A percentile compares a stretch with the other conserved stretches of the same genome.
Conservation (phyloP, 2,329 filamentous ascomycete species). For the Fusarium multiceps region DNA sequence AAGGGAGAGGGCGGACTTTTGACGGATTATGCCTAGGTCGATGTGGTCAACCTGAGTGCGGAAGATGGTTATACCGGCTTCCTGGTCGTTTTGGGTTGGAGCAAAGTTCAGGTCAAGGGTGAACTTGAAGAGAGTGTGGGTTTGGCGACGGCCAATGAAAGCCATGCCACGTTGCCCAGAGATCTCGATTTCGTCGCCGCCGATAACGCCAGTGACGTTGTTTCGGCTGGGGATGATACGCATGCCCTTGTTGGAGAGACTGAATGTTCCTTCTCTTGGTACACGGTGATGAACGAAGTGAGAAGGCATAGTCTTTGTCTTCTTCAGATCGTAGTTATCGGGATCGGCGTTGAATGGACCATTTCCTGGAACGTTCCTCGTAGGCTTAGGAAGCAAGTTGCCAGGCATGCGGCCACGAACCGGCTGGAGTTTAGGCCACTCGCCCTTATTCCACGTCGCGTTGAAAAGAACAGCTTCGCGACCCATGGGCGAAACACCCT, state of each 20-base stretch:
- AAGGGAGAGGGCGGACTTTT: constrained; percentile 8
- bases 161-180: constrained; percentile 19
- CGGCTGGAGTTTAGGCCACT: constrained; percentile 59
- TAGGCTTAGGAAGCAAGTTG: constrained; percentile 13
- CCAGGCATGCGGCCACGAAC: constrained; percentile 49
- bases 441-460: constrained; percentile 60
- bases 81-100: constrained; percentile 1
- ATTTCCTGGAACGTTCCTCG: not conserved
- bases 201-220: constrained; percentile 2
- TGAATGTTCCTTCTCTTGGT: not conserved
- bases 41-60: constrained; percentile 34
- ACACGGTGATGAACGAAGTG: constrained; percentile 27
- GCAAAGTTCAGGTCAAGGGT: constrained; percentile 20
- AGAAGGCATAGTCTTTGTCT: not conserved
- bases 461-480: constrained; percentile 59
- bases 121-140: constrained; percentile 24
- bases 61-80: constrained; percentile 26
- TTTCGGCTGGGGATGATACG: constrained; percentile 16
- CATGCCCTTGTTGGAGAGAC: constrained; percentile 5
- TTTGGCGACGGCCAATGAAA: constrained; percentile 27
- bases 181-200: constrained; percentile 12
- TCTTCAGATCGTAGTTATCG: constrained; percentile 10
- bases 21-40: constrained; percentile 17
- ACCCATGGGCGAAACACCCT: constrained; percentile 56
- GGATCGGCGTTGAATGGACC: constrained; percentile 24